phyloP scores from a whole-genome alignment of 306 rosid species.

The Neltuma alba region DNA sequence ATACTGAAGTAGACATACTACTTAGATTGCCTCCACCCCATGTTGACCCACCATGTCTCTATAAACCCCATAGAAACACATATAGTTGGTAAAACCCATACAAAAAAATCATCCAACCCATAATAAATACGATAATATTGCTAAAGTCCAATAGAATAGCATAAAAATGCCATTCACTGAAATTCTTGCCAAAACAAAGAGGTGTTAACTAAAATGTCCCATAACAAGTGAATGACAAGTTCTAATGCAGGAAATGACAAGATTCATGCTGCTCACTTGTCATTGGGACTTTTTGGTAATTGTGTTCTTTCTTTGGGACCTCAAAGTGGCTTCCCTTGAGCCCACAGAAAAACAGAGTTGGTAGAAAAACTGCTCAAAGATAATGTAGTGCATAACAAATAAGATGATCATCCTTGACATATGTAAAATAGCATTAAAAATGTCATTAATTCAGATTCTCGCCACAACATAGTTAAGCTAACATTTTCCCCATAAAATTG shows the following conservation, averaged over 20 bases:
- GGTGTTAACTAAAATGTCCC: too few species aligned
- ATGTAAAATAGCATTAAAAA: conserved; percentile 30
- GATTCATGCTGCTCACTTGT: too few species aligned
- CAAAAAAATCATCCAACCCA: neutral
- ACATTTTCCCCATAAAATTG: conserved; percentile 10
- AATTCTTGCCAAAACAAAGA: conserved; percentile 24
- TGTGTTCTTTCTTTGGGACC: too few species aligned
- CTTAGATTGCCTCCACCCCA: conserved; percentile 99
- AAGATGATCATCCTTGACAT: neutral
- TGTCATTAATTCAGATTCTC: conserved; percentile 14
- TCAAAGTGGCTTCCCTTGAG: too few species aligned
- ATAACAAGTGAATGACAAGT: too few species aligned
- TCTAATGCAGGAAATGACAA: too few species aligned
- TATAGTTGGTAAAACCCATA: conserved; percentile 29
- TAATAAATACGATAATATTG: neutral
- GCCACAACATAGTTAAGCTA: neutral
- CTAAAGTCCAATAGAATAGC: conserved; percentile 25
- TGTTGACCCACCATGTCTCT: conserved; percentile 95
- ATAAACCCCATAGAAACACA: conserved; percentile 38
- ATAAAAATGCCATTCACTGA: conserved; percentile 20
- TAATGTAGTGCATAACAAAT: neutral
- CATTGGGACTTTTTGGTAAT: too few species aligned
- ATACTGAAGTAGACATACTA: conserved; percentile 97
- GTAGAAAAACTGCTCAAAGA: conserved; percentile 3
- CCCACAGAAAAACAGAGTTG: conserved; percentile 29